phyloP scores from a whole-genome alignment of 1,284 basidiomycete species.

The Puccinia coronata region DNA sequence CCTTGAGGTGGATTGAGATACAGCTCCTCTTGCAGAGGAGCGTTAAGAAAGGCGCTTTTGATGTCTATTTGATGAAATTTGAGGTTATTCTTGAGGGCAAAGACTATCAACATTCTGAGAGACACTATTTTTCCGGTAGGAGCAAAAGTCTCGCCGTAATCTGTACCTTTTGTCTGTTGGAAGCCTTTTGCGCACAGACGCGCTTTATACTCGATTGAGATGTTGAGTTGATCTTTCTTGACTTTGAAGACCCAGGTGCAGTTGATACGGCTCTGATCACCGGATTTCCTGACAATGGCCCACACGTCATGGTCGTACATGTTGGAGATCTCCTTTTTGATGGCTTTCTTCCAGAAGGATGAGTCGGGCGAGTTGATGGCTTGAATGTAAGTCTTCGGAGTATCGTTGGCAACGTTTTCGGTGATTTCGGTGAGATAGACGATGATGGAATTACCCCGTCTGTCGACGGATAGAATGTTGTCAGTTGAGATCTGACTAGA shows the following conservation, averaged over 20 bases:
- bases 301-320: not conserved
- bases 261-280: not conserved
- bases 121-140: slow-evolving; percentile 1
- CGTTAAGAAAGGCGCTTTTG: no score
- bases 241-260: slow-evolving; percentile 16
- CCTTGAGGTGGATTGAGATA: slow-evolving; percentile 6
- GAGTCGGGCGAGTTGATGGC: not conserved
- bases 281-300: not conserved
- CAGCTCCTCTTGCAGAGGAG: not conserved
- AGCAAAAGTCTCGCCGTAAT: not conserved
- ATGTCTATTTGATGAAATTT: slow-evolving; percentile 21
- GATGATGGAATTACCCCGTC: not conserved
- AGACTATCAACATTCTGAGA: not conserved
- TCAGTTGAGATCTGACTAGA: no score
- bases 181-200: not conserved
- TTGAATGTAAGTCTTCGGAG: not conserved
- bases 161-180: not conserved
- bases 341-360: not conserved
- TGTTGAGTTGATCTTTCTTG: not conserved
- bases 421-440: not conserved
- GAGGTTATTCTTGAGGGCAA: not conserved
- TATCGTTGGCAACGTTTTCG: not conserved
- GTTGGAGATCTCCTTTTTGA: not conserved
- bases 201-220: not conserved
- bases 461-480: no score